Evolutionary conservation across 257 asterid species (phyloP).

Genomic region (Forsythia suspensa): DNA sequence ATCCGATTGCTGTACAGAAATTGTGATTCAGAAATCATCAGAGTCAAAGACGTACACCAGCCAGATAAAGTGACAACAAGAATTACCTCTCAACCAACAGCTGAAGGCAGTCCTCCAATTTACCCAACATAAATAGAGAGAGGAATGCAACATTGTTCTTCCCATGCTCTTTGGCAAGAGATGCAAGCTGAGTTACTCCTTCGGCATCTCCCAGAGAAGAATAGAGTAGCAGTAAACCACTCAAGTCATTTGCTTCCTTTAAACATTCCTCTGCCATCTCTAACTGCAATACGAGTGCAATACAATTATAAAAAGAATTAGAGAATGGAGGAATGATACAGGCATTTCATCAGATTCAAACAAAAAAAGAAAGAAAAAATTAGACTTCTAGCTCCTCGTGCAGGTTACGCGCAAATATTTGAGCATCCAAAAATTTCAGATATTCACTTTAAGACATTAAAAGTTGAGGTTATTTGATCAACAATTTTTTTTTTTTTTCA

Average conservation of each 20-base stretch:
- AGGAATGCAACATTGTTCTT: constrained; percentile 95
- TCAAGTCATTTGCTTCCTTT: constrained; percentile 92
- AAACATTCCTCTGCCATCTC: constrained; percentile 90
- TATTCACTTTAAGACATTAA: constrained; percentile 1
- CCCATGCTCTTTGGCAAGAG: constrained; percentile 83
- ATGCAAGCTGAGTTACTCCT: constrained; percentile 72
- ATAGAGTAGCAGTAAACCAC: constrained; percentile 86
- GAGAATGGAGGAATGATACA: neutral
- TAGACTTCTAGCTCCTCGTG: neutral
- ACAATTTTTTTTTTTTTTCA: neutral
- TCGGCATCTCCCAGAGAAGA: constrained; percentile 87
- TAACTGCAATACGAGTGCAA: constrained; percentile 52
- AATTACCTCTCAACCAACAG: constrained; percentile 84
- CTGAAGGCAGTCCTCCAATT: constrained; percentile 93
- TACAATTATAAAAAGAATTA: constrained; percentile 9
- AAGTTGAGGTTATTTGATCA: neutral
- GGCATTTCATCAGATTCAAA: neutral
- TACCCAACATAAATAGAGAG: constrained; percentile 90
- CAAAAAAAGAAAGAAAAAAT: neutral
- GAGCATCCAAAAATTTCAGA: neutral
- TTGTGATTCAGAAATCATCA: constrained; percentile 18
- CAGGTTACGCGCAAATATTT: neutral
- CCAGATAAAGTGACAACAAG: constrained; percentile 18
- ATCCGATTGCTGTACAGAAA: constrained; percentile 81
- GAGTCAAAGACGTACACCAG: constrained; percentile 17